Evolutionary conservation across 805 yeast genomes (phyloP), one percentile per base, ranked within the genome.

Genomic region (Debaryomyces maramus): DNA sequence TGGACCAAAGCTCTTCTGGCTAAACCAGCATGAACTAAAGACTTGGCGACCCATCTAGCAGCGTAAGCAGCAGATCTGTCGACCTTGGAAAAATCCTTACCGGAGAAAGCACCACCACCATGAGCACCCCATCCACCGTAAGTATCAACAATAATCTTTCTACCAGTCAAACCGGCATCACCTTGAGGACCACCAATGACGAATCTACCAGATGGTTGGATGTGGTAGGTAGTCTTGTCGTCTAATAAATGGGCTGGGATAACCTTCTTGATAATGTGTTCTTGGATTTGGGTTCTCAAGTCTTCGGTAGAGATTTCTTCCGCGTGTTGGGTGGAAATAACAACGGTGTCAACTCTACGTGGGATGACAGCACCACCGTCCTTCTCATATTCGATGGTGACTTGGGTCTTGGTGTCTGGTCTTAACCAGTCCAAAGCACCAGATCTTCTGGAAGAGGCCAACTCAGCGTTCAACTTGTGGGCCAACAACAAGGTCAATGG

Each of bases 71-170:
- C 99, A 52, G 98, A 91, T 78, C 99, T 88, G 74, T 93, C 99
- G 63, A 93, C 99, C 81, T 93, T 93, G 70, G 97, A 88, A 87
- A 88, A 93, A 75, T 93, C 99, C 81, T 93, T 93, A 73, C 99
- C 99, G 51, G 96, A 86, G 89, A 93, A 93, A 52, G 99, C 99
- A 80, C 99, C 99, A 80, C 99, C 99, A 76, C 99, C 99, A 80
- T 93, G 99, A 63, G 99, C 98, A 75, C 99, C 97, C 95, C 99
- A 95, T 63, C 99, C 99, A 78, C 99, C 99, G 77, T 93, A 93
- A 52, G 99, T 95, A 74, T 93, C 99, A 67, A 93, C 99, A 62
- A 93, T 93, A 72, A 93, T 93, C 80, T 93, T 93, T 79, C 99
- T 88, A 72, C 99, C 99, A 56, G 99, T 93, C 66, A 93, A 78